A percentile compares a stretch with the other conserved stretches of the same genome.
These are phyloP conservation scores for Pachysandra terminalis DNA, from an alignment of 164 flowering plant species.

Conservation along the genomic window DNA sequence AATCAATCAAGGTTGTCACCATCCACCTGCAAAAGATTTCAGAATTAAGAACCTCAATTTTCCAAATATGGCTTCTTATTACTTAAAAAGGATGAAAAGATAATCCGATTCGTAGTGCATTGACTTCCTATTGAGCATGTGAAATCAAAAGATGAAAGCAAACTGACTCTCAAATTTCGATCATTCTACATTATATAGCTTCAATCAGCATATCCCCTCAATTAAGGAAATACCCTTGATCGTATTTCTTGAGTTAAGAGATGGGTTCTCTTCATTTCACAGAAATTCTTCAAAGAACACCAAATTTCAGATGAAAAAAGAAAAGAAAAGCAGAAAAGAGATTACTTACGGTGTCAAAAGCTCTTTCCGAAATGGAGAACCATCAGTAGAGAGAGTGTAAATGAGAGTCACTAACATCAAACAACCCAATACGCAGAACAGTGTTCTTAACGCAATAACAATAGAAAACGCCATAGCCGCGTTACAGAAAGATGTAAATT, in stretches of 20 bases:
- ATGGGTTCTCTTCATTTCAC: not conserved
- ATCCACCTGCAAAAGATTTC: conserved; percentile 51
- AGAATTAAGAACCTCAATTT: not conserved
- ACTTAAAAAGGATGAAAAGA: too few relatives aligned
- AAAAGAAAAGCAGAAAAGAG: conserved; percentile 9
- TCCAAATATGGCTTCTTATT: too few relatives aligned
- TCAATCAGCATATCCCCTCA: not conserved
- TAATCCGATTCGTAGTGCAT: not conserved
- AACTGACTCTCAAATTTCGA: not conserved
- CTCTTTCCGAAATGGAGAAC: conserved; percentile 62
- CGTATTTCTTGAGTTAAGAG: not conserved
- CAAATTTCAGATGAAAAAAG: not conserved
- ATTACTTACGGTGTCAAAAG: conserved; percentile 59
- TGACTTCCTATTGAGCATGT: not conserved
- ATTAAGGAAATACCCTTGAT: not conserved
- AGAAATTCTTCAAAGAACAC: not conserved
- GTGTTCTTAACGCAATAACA: conserved; percentile 21
- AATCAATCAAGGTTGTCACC: conserved; percentile 52
- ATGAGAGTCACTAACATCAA: conserved; percentile 46
- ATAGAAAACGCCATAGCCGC: conserved; percentile 22
- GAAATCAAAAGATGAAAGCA: not conserved
- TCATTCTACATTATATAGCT: not conserved
- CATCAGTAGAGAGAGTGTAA: conserved; percentile 53
- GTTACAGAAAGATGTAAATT: too few relatives aligned
- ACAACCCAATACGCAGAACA: conserved; percentile 38